These are phyloP conservation scores for Psilocybe subaeruginosa DNA, from an alignment of 768 basidiomycete species.

Conservation along the genomic window DNA sequence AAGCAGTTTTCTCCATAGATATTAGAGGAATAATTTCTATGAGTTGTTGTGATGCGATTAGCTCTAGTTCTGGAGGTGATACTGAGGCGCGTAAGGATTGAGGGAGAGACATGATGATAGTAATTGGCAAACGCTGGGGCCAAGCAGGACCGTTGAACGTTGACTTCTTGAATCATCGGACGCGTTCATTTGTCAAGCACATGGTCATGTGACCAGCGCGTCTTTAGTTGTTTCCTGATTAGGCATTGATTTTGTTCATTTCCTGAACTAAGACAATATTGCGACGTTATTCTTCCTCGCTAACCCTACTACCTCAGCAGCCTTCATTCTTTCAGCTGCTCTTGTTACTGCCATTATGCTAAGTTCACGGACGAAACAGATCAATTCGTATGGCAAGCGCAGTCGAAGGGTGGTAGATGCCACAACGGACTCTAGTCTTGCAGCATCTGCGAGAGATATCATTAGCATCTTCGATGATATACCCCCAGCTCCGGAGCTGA, in stretches of 20 bases:
- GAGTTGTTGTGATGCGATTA: constrained; percentile 82
- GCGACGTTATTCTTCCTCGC: constrained; percentile 8
- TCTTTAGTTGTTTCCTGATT: constrained; percentile 11
- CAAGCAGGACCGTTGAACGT: too few relatives aligned
- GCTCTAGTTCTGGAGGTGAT: constrained; percentile 85
- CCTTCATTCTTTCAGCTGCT: constrained; percentile 4
- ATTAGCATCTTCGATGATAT: constrained; percentile 47
- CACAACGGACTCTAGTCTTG: constrained; percentile 25
- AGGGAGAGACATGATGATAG: constrained; percentile 77
- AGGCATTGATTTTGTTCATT: constrained; percentile 10
- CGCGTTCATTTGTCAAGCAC: constrained; percentile 7
- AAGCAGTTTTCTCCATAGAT: constrained; percentile 87
- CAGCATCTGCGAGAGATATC: constrained; percentile 30
- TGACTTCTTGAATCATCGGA: not conserved
- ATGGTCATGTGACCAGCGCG: constrained; percentile 15
- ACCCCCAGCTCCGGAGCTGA: constrained; percentile 40
- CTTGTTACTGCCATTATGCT: constrained; percentile 45
- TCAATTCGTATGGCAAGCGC: constrained; percentile 68
- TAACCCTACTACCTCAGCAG: constrained; percentile 3
- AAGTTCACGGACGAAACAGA: constrained; percentile 63
- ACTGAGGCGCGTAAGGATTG: constrained; percentile 68
- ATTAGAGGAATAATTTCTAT: constrained; percentile 89
- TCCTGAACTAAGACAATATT: constrained; percentile 5
- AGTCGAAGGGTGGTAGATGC: constrained; percentile 60
- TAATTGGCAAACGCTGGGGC: not conserved